phyloP scores from a whole-genome alignment of 257 asterid genomes.

The Ilex asprella region DNA sequence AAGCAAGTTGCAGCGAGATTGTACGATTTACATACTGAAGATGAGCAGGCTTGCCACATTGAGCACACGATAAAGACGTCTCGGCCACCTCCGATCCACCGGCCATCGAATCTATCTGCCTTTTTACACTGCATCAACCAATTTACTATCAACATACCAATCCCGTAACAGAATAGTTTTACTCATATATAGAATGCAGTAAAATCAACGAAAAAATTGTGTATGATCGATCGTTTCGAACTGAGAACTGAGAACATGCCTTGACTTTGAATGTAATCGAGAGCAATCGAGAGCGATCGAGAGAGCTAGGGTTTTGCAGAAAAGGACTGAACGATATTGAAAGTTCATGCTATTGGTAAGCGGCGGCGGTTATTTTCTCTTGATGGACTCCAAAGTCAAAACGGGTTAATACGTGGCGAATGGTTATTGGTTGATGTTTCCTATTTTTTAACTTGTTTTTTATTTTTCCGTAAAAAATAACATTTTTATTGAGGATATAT shows the following conservation, averaged over 20 bases:
- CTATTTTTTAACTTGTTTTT: not conserved
- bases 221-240: not conserved
- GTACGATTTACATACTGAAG: conserved; percentile 53
- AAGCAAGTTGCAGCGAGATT: too few species aligned
- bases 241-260: conserved; percentile 2
- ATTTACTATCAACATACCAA: too few species aligned
- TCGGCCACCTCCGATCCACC: conserved; percentile 63
- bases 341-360: too few species aligned
- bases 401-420: not conserved
- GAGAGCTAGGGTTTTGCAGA: conserved; percentile 30
- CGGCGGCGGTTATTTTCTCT: too few species aligned
- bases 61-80: conserved; percentile 50
- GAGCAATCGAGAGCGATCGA: not conserved
- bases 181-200: not conserved
- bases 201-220: not conserved
- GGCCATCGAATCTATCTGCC: conserved; percentile 30
- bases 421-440: too few species aligned
- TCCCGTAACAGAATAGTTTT: not conserved
- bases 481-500: too few species aligned
- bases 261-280: conserved; percentile 4
- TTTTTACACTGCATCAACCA: conserved; percentile 15
- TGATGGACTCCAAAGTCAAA: too few species aligned
- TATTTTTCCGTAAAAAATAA: not conserved
- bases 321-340: not conserved
- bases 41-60: conserved; percentile 80